Evolutionary conservation across 2,329 filamentous ascomycete genomes (phyloP), one percentile per base, ranked within the genome.

Genomic region (Drechslerella dactyloides): DNA sequence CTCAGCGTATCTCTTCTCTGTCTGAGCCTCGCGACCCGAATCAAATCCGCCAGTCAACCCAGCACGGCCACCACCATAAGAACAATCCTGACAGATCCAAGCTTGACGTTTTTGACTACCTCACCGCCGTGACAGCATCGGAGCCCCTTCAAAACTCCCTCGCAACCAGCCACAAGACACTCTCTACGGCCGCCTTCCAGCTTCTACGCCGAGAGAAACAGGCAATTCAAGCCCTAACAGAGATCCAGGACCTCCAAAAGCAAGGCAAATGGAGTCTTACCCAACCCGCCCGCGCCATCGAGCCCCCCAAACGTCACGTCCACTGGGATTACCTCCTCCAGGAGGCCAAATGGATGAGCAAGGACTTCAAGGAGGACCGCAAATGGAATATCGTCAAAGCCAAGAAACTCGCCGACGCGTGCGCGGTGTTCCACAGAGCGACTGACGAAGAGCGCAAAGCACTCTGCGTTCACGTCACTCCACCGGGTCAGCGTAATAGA

Each of bases 271-370:
- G 94, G 93, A 94, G 93, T 3, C 80, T 99, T 52, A 86, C 93
- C 58, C 94, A 99, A 77, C 87, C 93, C 48, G 91, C 96, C 78
- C 89, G 92, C 64, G 90, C 88, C 42, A 84, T 87, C 1, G 94
- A 99, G 79, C 93, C 93, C 2, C 84, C 86, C 2, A 86, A 91
- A 40, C 89, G 88, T 17, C 84, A 86, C 0, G 88, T 89, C 1
- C 93, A 97, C 75, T 90, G 89, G 85, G 94, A 99, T 80, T 85
- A 93, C 58, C 79, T 97, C 62, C 82, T 99, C 33, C 86, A 92
- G 75, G 93, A 99, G 81, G 91, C 93, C 85, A 96, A 93, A 79
- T 97, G 93, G 93, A 96, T 99, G 91, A 87, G 93, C 56, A 97
- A 92, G 1, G 94, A 99, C 80, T 97, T 97, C 77, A 86, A 90